Base-by-base conservation (phyloP, 768 basidiomycete genomes). In the Collybiopsis luxurians region DNA sequence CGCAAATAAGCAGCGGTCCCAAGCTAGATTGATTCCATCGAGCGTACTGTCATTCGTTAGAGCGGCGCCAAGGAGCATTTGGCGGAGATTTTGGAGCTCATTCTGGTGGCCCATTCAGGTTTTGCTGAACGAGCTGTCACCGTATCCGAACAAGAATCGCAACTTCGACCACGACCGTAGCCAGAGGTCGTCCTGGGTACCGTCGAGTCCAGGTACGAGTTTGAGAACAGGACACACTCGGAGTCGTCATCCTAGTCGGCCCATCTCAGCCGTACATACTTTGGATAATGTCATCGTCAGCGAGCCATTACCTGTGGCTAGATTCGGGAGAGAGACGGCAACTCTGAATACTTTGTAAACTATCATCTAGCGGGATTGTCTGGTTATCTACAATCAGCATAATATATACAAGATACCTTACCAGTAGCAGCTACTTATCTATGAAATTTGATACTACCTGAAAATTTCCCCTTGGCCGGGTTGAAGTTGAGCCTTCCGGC, bases 1-100 rank as follows among this genome's bases (percentile, higher is more conserved):
- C n/a, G 63, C 59, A 12, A 40, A 28, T 23, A 54, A 54, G 27
- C 40, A 31, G 40, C 53, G 53, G 13, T 43, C 40, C 9, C 28
- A 27, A 36, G 17, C 39, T 19, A 24, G 13, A 34, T 13, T 23
- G 3, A 31, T 38, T n/a, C 51, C 51, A 9, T 44, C 40, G 19
- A 23, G 28, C 27, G 23, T 54, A 21, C 50, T 51, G 4, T 13
- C 15, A 15, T 27, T 39, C 7, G 31, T 54, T 13, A 24, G 53
- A n/a, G 42, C 43, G 10, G 43, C 39, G 4, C 53, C 53, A 4
- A 28, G 6, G 9, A 43, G 40, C 15, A 9, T 54, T 12, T 27
- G 40, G 42, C 4, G 42, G 19, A 54, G 31, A 27, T 7, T 54
- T 44, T 54, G 53, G 53, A 42, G n/a, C 21, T 19, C 10, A 24